Evolutionary conservation across 192 early-diverging fungal species (phyloP), one percentile per base, ranked within the genome.

Genomic region (Phycomyces nitens): DNA sequence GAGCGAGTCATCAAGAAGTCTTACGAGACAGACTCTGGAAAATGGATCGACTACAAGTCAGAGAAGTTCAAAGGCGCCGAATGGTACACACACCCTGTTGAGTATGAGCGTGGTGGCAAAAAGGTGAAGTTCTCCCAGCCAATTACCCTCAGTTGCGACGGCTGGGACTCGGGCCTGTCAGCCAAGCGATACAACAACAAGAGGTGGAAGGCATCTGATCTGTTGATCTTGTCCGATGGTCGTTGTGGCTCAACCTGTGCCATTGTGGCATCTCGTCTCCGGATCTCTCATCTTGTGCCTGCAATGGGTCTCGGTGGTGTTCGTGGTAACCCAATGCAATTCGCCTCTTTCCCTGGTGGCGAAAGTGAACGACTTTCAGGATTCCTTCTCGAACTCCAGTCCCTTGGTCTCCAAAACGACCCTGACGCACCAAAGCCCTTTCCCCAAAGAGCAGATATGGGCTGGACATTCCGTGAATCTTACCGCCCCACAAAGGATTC

Each of bases 281-380:
- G 61, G 5, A 16, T 73, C 1, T 63, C 66, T 16, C 71, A 73
- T 40, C 51, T 68, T 21, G 71, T 73, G 1, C 50, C 65, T 39
- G 65, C 71, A 26, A 67, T 73, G 60, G 71, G 65, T 20, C 24
- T 68, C 10, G 71, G 71, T 12, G 71, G 71, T 40, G 68, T 73
- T 44, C 71, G 65, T 40, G 71, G 71, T 38, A 73, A 73, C 47
- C 64, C 60, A n/a, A 73, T 73, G 71, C 71, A 73, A 23, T 73
- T 73, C 53, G 71, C 71, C 24, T 73, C 71, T 14, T 73, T 73
- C 65, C 71, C 71, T n/a, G 71, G 71, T 62, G 71, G 71, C 8
- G 71, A 73, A 64, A 73, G 71, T 10, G 60, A 73, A 18, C 65
- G 71, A 40, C 57, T 73, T 22, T 73, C 71, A 14, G 50, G 55